These are phyloP conservation scores for Xylariaceae sp. DNA, from an alignment of 2,329 filamentous ascomycete species.

Conservation along the genomic window DNA sequence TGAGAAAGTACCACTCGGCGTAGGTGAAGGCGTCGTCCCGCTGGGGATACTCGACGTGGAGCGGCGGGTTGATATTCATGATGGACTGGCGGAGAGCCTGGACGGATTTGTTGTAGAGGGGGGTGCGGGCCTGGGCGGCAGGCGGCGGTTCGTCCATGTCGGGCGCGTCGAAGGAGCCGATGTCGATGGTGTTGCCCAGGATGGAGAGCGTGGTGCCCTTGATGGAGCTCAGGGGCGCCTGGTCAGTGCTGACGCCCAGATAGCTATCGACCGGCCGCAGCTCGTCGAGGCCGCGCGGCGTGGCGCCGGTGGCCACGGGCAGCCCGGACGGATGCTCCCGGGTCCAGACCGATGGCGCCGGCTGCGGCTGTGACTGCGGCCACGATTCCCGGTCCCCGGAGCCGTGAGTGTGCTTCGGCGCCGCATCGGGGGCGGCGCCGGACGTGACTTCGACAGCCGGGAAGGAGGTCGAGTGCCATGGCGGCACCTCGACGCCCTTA, in stretches of 20 bases:
- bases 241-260: constrained; percentile 56
- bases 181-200: constrained; percentile 71
- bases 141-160: constrained; percentile 56
- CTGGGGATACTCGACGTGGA: constrained; percentile 53
- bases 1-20: constrained; percentile 67
- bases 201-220: constrained; percentile 71
- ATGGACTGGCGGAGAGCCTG: constrained; percentile 60
- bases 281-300: constrained; percentile 23
- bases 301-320: constrained; percentile 12
- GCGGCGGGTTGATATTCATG: constrained; percentile 51
- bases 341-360: constrained; percentile 28
- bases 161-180: constrained; percentile 61
- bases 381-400: constrained; percentile 25
- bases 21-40: constrained; percentile 60
- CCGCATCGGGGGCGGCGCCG: constrained; percentile 12
- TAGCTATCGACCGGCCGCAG: constrained; percentile 52
- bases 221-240: constrained; percentile 62
- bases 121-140: constrained; percentile 32
- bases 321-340: constrained; percentile 19
- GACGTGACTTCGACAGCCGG: constrained; percentile 20
- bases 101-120: constrained; percentile 64
- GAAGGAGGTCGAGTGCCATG: constrained; percentile 33
- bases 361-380: constrained; percentile 27
- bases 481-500: constrained; percentile 52
- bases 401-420: constrained; percentile 19